phyloP scores from a whole-genome alignment of 1,139 yeast genomes.

The Yamadazyma atlantica region DNA sequence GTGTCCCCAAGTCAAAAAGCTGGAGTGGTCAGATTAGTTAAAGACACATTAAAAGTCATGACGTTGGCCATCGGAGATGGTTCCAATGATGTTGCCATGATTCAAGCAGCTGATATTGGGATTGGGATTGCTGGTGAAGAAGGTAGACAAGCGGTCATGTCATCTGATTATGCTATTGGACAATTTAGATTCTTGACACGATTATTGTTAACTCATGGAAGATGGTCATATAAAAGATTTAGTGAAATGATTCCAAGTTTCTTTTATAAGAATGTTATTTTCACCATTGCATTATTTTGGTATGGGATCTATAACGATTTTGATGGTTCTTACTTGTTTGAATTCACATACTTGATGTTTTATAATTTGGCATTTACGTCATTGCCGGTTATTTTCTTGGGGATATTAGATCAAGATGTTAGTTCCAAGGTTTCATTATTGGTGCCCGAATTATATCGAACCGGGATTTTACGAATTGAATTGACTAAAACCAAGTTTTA shows the following conservation, averaged over 20 bases:
- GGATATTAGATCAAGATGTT: constrained; percentile 92
- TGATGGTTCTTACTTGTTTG: constrained; percentile 90
- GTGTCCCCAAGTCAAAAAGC: constrained; percentile 98
- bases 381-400: constrained; percentile 86
- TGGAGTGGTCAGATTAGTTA: constrained; percentile 88
- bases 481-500: constrained; percentile 81
- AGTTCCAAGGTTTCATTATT: constrained; percentile 74
- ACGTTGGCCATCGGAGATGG: constrained; percentile 97
- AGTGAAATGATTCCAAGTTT: constrained; percentile 94
- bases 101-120: constrained; percentile 98
- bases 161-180: constrained; percentile 94
- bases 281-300: constrained; percentile 89
- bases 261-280: constrained; percentile 89
- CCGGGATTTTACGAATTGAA: constrained; percentile 80
- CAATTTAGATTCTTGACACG: constrained; percentile 85
- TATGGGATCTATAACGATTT: constrained; percentile 82
- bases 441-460: constrained; percentile 87
- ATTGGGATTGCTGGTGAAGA: constrained; percentile 99
- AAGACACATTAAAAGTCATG: constrained; percentile 73
- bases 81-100: constrained; percentile 98
- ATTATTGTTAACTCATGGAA: constrained; percentile 84
- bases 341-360: constrained; percentile 88
- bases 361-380: constrained; percentile 95
- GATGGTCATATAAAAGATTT: constrained; percentile 92
- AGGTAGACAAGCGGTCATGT: constrained; percentile 98